Evolutionary conservation across 768 basidiomycete species (phyloP).

Genomic region (Calocera viscosa): DNA sequence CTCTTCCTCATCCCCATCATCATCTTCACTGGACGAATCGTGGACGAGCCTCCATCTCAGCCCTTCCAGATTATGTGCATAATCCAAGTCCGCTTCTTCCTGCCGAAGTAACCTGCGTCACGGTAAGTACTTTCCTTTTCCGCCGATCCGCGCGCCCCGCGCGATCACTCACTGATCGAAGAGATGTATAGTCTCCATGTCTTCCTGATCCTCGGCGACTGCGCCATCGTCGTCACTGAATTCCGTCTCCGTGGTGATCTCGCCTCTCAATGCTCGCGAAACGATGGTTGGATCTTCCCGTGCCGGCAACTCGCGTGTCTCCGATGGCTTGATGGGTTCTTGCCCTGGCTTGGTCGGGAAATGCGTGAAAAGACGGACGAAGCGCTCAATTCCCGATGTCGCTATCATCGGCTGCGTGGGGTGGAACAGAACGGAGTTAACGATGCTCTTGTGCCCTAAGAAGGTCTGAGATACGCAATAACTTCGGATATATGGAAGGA

Average conservation of each 20-base stretch:
- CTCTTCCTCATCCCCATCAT: neutral
- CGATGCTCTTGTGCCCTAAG: conserved; percentile 60
- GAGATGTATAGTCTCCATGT: neutral
- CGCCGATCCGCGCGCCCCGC: neutral
- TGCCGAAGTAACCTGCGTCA: neutral
- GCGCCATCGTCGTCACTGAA: neutral
- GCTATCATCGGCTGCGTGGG: conserved; percentile 53
- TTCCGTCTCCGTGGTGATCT: neutral
- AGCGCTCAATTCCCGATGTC: conserved; percentile 62
- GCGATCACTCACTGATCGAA: conserved; percentile 5
- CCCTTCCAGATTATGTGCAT: neutral
- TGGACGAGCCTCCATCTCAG: neutral
- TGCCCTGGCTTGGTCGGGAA: conserved; percentile 27
- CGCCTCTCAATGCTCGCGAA: neutral
- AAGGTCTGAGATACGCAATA: neutral
- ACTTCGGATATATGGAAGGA: neutral
- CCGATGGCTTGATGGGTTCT: neutral
- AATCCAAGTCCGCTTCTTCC: neutral
- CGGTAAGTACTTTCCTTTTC: neutral
- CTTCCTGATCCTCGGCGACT: neutral
- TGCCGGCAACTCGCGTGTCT: neutral
- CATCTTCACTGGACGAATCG: neutral
- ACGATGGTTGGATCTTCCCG: neutral
- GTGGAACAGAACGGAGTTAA: conserved; percentile 62
- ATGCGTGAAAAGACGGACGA: conserved; percentile 56